Conservation (phyloP, 495 filamentous ascomycete genomes). For the Penicillium samsonianum region DNA sequence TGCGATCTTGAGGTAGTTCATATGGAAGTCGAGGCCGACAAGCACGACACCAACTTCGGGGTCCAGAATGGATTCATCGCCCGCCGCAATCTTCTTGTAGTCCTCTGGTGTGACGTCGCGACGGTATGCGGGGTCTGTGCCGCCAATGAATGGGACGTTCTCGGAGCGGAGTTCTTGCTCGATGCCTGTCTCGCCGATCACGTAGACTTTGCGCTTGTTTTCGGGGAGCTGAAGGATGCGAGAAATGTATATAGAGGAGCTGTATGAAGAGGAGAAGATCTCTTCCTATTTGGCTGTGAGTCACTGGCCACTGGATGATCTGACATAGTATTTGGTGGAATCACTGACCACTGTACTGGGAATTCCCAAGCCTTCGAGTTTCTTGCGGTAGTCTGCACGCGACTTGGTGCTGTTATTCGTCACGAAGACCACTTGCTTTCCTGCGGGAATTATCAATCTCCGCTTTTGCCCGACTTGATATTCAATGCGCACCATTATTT, state of each 20-base stretch:
- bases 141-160: conserved; percentile 78
- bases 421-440: conserved; percentile 93
- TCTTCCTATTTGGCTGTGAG: conserved; percentile 62
- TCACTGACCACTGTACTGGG: conserved; percentile 62
- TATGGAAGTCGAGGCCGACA: conserved; percentile 84
- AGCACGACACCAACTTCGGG: conserved; percentile 88
- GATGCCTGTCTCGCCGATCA: conserved; percentile 88
- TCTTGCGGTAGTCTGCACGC: conserved; percentile 86
- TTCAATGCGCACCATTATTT: conserved; percentile 60
- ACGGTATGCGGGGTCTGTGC: conserved; percentile 77
- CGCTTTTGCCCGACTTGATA: conserved; percentile 7
- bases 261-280: conserved; percentile 95
- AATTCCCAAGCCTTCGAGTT: conserved; percentile 81
- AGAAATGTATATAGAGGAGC: conserved; percentile 92
- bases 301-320: conserved; percentile 1
- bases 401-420: conserved; percentile 99
- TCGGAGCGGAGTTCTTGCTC: conserved; percentile 82
- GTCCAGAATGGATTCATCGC: conserved; percentile 67
- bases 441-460: conserved; percentile 42
- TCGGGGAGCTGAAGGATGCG: conserved; percentile 78
- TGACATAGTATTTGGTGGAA: not conserved
- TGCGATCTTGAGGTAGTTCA: conserved; percentile 90
- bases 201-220: conserved; percentile 87
- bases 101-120: conserved; percentile 77
- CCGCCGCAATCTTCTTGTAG: conserved; percentile 72